Evolutionary conservation across 257 asterid species (phyloP).

Genomic region (Ehretia macrophylla): DNA sequence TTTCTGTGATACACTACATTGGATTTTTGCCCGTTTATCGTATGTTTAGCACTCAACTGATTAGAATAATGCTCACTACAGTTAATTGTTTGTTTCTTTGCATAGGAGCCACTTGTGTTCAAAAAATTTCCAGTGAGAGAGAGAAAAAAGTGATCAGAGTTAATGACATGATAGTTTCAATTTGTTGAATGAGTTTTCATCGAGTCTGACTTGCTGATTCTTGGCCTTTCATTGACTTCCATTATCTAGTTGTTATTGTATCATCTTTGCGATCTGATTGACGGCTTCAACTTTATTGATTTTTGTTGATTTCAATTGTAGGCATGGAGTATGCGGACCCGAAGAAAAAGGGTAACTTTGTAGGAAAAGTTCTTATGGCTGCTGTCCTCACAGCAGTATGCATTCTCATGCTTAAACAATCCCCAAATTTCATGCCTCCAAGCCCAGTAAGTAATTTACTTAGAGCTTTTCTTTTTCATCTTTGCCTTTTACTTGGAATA

Average conservation of each 20-base stretch:
- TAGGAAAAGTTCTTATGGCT: slow-evolving; percentile 41
- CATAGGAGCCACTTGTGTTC: too few species aligned
- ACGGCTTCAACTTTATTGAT: background rate
- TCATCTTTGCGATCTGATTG: background rate
- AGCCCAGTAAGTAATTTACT: slow-evolving; percentile 23
- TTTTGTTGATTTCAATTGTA: slow-evolving; percentile 20
- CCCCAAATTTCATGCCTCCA: slow-evolving; percentile 38
- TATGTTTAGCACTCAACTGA: too few species aligned
- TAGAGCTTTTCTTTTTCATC: background rate
- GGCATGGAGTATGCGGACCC: slow-evolving; percentile 92
- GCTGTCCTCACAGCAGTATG: slow-evolving; percentile 40
- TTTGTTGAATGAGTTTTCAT: too few species aligned
- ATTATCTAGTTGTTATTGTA: background rate
- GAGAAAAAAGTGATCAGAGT: too few species aligned
- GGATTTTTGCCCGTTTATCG: background rate
- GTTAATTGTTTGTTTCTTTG: background rate
- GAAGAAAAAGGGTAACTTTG: slow-evolving; percentile 44
- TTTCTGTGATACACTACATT: background rate
- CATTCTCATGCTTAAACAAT: slow-evolving; percentile 40
- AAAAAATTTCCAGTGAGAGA: background rate
- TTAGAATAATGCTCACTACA: too few species aligned
- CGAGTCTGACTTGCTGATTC: too few species aligned
- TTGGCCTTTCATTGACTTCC: too few species aligned
- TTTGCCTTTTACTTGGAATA: background rate
- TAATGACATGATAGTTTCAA: too few species aligned